Conservation (phyloP, 2,329 filamentous ascomycete species). For the Xylaria sp. region DNA sequence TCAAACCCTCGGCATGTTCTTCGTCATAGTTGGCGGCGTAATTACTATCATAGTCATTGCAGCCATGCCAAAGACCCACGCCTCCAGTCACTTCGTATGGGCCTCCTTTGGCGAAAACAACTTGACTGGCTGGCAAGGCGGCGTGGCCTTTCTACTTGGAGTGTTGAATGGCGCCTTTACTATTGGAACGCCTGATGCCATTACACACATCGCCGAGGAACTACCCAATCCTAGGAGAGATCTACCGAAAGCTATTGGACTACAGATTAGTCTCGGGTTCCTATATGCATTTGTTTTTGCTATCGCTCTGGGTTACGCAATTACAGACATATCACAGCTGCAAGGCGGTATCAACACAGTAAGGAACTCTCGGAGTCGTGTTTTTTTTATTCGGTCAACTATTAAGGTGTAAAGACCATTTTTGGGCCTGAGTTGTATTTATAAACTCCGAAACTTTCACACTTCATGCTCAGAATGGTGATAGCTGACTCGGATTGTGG, state of each 20-base stretch:
- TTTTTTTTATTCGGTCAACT: not conserved
- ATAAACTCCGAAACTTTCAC: not conserved
- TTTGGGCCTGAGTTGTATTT: no score
- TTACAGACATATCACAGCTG: conserved; percentile 64
- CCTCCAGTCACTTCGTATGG: conserved; percentile 65
- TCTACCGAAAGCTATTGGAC: conserved; percentile 61
- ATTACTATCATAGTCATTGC: conserved; percentile 62
- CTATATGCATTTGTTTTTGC: conserved; percentile 62
- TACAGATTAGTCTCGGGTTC: conserved; percentile 59
- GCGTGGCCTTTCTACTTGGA: conserved; percentile 72
- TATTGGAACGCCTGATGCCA: conserved; percentile 71
- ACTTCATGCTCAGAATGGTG: not conserved
- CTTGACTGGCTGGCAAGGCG: conserved; percentile 63
- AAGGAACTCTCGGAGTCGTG: not conserved
- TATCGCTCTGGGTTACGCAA: conserved; percentile 62
- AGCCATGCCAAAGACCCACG: conserved; percentile 64
- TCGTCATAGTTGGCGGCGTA: conserved; percentile 63
- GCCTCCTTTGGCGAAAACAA: conserved; percentile 58
- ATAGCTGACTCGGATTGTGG: not conserved
- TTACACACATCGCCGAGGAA: conserved; percentile 71
- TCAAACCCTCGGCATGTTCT: conserved; percentile 61
- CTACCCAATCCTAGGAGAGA: conserved; percentile 60
- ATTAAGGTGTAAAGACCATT: not conserved
- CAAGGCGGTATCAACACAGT: conserved; percentile 58
- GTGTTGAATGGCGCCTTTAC: conserved; percentile 75